Evolutionary conservation across 2,329 filamentous ascomycete species (phyloP).

Genomic region (Cadophora sp.): DNA sequence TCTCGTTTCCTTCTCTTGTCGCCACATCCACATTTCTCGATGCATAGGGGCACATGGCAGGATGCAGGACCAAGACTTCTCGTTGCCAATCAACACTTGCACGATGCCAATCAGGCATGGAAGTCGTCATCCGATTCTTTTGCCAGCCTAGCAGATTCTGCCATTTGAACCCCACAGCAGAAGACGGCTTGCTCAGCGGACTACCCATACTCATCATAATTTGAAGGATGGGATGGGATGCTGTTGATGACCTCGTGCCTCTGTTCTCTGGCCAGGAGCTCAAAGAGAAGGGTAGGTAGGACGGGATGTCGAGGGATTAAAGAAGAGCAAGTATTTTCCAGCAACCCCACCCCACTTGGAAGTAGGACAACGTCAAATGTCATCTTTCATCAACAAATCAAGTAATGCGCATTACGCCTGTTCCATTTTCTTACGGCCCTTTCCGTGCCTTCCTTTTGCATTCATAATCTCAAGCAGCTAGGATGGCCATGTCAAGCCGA

Average conservation of each 20-base stretch:
- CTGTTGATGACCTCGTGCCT: slow-evolving; percentile 29
- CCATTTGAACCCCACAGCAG: background rate
- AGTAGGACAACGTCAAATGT: background rate
- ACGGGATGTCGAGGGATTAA: slow-evolving; percentile 11
- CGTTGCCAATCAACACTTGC: slow-evolving; percentile 26
- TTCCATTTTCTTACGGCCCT: background rate
- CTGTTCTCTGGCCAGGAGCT: slow-evolving; percentile 32
- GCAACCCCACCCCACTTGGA: background rate
- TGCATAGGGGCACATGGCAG: slow-evolving; percentile 2
- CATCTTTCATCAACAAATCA: background rate
- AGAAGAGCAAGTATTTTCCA: background rate
- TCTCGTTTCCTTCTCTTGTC: background rate
- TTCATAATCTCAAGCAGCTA: slow-evolving; percentile 12
- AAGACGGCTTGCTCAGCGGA: background rate
- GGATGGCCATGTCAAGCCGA: background rate
- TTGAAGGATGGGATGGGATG: slow-evolving; percentile 20
- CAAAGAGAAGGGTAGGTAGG: slow-evolving; percentile 31
- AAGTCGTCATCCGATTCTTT: background rate
- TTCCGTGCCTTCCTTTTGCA: slow-evolving; percentile 2
- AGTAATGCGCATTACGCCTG: background rate
- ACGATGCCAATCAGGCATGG: slow-evolving; percentile 26
- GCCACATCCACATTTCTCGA: background rate
- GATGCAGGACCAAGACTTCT: slow-evolving; percentile 15
- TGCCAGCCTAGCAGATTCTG: background rate
- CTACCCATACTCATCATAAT: background rate